These are phyloP conservation scores for Salicornia ramosissima DNA, from an alignment of 148 eudicot genomes.

Conservation along the genomic window DNA sequence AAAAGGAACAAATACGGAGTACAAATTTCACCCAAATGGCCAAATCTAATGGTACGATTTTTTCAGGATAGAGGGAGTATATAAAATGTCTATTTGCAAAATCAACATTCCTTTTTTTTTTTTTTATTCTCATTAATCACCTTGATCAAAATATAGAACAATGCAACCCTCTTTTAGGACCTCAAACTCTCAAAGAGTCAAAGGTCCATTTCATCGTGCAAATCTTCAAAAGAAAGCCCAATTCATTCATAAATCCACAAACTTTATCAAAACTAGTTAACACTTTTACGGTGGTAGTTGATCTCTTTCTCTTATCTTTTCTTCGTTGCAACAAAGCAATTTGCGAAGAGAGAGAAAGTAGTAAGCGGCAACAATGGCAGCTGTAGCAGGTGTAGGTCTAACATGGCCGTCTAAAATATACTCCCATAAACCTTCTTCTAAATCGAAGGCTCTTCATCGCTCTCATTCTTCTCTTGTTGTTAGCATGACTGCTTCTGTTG, in stretches of 20 bases:
- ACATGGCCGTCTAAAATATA: constrained; percentile 36
- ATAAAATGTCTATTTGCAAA: no score
- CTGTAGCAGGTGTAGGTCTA: constrained; percentile 27
- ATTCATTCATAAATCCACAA: not conserved
- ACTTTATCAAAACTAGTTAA: not conserved
- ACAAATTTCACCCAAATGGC: no score
- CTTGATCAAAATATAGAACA: no score
- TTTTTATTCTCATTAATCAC: no score
- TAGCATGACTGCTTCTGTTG: constrained; percentile 58
- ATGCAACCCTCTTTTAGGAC: no score
- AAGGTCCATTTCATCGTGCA: no score
- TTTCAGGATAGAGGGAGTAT: no score
- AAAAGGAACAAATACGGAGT: no score
- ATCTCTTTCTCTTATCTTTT: constrained; percentile 8
- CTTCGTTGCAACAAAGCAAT: not conserved
- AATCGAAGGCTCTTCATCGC: constrained; percentile 7
- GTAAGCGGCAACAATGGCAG: constrained; percentile 24
- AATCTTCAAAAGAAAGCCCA: no score
- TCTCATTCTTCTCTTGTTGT: constrained; percentile 30
- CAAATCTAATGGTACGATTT: no score
- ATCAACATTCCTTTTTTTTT: no score
- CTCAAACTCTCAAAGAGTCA: no score
- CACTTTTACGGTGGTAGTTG: not conserved
- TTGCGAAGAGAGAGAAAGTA: constrained; percentile 4
- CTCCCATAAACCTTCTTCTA: constrained; percentile 1